phyloP scores from a whole-genome alignment of 208 protist species.

The Endotrypanum monterogeii region DNA sequence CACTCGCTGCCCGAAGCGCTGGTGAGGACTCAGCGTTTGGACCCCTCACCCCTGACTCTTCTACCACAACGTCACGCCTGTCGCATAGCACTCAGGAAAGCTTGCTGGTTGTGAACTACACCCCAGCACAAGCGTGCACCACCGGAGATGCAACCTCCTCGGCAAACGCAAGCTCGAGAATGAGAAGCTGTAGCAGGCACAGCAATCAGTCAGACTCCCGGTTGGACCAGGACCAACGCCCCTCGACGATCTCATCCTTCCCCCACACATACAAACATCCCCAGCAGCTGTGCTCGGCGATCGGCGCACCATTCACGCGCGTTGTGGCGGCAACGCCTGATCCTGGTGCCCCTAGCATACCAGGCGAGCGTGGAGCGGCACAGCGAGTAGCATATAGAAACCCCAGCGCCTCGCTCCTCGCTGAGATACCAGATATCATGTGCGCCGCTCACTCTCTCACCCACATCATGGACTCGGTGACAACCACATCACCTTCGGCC shows the following conservation, averaged over 20 bases:
- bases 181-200: background rate
- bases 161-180: background rate
- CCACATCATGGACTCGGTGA: background rate
- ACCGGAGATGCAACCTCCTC: background rate
- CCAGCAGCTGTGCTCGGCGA: background rate
- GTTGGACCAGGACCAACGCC: background rate
- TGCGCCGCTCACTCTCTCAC: slow-evolving; percentile 20
- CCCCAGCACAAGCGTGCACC: background rate
- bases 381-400: background rate
- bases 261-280: background rate
- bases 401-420: background rate
- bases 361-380: background rate
- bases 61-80: slow-evolving; percentile 1
- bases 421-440: slow-evolving; percentile 3
- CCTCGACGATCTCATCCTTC: background rate
- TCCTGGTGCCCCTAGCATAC: background rate
- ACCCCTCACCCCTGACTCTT: background rate
- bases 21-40: background rate
- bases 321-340: background rate
- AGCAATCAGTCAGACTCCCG: background rate
- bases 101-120: slow-evolving; percentile 1
- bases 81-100: slow-evolving; percentile 1
- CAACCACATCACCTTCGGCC: background rate
- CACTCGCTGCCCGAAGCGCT: background rate
- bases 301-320: background rate